Conservation (phyloP, 768 basidiomycete genomes). For the Favolaschia claudopus region DNA sequence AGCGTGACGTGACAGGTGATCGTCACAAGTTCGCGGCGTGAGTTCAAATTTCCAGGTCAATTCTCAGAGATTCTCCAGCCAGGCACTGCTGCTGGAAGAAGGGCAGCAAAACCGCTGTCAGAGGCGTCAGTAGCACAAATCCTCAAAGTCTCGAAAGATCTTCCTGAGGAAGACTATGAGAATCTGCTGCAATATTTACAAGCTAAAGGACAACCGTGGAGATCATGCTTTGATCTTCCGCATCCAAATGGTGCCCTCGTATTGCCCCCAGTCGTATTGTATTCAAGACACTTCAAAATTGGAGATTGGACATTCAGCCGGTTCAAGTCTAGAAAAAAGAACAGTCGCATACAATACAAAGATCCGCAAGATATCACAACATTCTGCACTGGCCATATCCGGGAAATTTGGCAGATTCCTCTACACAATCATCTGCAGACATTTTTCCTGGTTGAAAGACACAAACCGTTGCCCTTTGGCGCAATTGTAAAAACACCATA, state of each 20-base stretch:
- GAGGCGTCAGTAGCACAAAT: constrained; percentile 11
- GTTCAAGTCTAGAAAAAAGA: constrained; percentile 25
- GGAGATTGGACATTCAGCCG: constrained; percentile 30
- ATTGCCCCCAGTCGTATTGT: constrained; percentile 25
- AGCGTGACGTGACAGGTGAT: too few relatives aligned
- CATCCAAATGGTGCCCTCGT: constrained; percentile 12
- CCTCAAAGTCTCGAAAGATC: constrained; percentile 12
- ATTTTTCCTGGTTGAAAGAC: constrained; percentile 29
- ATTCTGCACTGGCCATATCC: constrained; percentile 28
- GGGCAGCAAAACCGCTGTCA: neutral
- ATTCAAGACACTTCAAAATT: constrained; percentile 15
- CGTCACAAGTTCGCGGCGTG: too few relatives aligned
- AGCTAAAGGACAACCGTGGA: constrained; percentile 18
- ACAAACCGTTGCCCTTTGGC: constrained; percentile 17
- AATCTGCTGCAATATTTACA: constrained; percentile 27
- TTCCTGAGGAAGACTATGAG: constrained; percentile 19
- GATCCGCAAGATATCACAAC: constrained; percentile 11
- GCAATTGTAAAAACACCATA: constrained; percentile 29
- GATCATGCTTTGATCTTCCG: constrained; percentile 14
- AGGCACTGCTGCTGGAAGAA: neutral
- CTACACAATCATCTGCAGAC: constrained; percentile 27
- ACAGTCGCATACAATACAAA: constrained; percentile 33
- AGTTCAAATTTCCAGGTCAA: neutral
- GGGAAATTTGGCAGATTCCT: constrained; percentile 26
- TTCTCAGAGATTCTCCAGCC: constrained; percentile 15